These are phyloP conservation scores for Gentiana dahurica DNA, from an alignment of 257 asterid genomes.

Conservation along the genomic window DNA sequence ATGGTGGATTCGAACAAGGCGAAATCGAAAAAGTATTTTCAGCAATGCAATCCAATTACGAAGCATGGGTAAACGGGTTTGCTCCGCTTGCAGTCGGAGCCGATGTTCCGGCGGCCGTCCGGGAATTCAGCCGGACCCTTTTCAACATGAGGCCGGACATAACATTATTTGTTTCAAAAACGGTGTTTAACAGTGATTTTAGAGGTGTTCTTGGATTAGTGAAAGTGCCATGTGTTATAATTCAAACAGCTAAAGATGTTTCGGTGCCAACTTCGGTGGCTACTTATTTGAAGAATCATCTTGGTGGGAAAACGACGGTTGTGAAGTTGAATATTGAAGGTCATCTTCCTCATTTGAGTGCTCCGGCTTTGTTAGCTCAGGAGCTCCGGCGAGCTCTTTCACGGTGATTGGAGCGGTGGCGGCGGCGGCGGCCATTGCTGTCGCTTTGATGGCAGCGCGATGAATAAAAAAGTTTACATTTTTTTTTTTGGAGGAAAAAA, in stretches of 20 bases:
- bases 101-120: conserved; percentile 85
- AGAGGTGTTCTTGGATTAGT: conserved; percentile 72
- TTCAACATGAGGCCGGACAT: conserved; percentile 94
- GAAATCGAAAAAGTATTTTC: conserved; percentile 64
- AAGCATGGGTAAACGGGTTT: conserved; percentile 86
- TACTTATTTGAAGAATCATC: conserved; percentile 53
- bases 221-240: conserved; percentile 66
- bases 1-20: conserved; percentile 74
- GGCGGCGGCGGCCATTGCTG: not conserved
- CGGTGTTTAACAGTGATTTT: conserved; percentile 64
- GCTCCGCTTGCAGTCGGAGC: conserved; percentile 97
- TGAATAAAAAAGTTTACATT: not conserved
- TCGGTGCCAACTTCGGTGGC: conserved; percentile 90
- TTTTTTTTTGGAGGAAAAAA: not conserved
- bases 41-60: conserved; percentile 85
- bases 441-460: not conserved
- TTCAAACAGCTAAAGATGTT: conserved; percentile 71
- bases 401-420: conserved; percentile 10
- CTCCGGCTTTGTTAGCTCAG: conserved; percentile 68
- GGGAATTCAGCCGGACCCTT: conserved; percentile 73
- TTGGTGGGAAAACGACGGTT: conserved; percentile 73
- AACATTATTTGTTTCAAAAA: conserved; percentile 61
- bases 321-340: conserved; percentile 59
- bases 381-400: conserved; percentile 65
- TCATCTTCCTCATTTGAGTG: conserved; percentile 84